phyloP scores from a whole-genome alignment of 805 yeast genomes.

The Ascoidea asiatica region DNA sequence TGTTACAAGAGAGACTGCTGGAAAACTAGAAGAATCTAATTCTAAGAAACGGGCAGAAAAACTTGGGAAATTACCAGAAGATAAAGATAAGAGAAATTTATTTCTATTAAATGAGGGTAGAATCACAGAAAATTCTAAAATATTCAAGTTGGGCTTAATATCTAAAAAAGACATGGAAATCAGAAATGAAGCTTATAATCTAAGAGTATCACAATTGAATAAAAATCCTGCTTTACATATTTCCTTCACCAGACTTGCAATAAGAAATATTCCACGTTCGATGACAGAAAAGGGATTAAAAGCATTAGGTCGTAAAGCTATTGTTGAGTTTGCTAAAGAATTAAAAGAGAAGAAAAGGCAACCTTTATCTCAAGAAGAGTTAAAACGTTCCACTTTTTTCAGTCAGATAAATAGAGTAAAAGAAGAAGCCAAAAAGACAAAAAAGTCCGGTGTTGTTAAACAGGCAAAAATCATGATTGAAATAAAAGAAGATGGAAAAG shows the following conservation, averaged over 20 bases:
- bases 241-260: constrained; percentile 89
- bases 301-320: constrained; percentile 87
- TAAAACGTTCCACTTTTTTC: constrained; percentile 61
- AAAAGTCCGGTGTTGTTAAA: constrained; percentile 79
- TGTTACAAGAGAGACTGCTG: constrained; percentile 77
- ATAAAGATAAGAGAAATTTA: constrained; percentile 72
- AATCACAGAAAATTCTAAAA: constrained; percentile 63
- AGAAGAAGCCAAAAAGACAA: constrained; percentile 39
- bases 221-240: constrained; percentile 86
- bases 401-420: constrained; percentile 28
- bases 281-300: constrained; percentile 82
- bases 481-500: constrained; percentile 74
- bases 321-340: constrained; percentile 87
- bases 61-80: constrained; percentile 69
- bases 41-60: constrained; percentile 59
- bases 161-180: constrained; percentile 67
- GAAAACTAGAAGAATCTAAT: constrained; percentile 56
- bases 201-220: constrained; percentile 80
- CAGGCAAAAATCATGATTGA: constrained; percentile 92
- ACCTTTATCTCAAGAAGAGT: constrained; percentile 80
- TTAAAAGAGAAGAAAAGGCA: constrained; percentile 66
- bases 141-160: constrained; percentile 43
- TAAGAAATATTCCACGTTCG: constrained; percentile 86
- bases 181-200: constrained; percentile 74
- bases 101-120: constrained; percentile 91